phyloP scores from a whole-genome alignment of 805 yeast genomes.

The Dipodascus albidus region DNA sequence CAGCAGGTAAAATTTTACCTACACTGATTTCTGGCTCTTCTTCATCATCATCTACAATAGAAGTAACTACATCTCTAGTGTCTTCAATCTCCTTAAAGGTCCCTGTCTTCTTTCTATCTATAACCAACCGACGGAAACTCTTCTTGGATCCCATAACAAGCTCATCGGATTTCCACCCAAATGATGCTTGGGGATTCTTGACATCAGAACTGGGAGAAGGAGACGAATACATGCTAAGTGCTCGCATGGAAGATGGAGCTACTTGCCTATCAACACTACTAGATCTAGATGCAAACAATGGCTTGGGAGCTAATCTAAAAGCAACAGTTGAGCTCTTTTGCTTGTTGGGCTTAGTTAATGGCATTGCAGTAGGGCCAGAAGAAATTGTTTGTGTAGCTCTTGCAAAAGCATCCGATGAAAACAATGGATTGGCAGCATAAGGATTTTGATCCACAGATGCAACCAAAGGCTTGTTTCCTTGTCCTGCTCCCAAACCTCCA shows the following conservation, averaged over 20 bases:
- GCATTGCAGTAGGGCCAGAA: conserved; percentile 29
- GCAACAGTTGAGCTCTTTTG: conserved; percentile 49
- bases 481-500: conserved; percentile 1
- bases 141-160: conserved; percentile 44
- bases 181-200: neutral
- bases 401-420: conserved; percentile 25
- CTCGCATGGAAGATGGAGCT: neutral
- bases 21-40: conserved; percentile 9
- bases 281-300: conserved; percentile 30
- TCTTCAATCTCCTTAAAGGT: conserved; percentile 5
- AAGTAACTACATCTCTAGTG: neutral
- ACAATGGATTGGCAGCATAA: conserved; percentile 69
- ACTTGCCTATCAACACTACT: neutral
- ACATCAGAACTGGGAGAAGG: neutral
- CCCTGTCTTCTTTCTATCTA: conserved; percentile 29
- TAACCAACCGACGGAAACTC: conserved; percentile 41
- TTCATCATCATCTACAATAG: conserved; percentile 5
- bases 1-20: neutral
- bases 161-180: neutral
- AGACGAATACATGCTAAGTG: neutral
- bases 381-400: conserved; percentile 23
- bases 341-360: conserved; percentile 47
- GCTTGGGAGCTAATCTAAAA: conserved; percentile 54
- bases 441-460: conserved; percentile 46
- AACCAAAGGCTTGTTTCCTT: conserved; percentile 14